A percentile compares a stretch with the other conserved stretches of the same genome.
phyloP scores from a whole-genome alignment of 441 rosid genomes.

The Geranium incanum region DNA sequence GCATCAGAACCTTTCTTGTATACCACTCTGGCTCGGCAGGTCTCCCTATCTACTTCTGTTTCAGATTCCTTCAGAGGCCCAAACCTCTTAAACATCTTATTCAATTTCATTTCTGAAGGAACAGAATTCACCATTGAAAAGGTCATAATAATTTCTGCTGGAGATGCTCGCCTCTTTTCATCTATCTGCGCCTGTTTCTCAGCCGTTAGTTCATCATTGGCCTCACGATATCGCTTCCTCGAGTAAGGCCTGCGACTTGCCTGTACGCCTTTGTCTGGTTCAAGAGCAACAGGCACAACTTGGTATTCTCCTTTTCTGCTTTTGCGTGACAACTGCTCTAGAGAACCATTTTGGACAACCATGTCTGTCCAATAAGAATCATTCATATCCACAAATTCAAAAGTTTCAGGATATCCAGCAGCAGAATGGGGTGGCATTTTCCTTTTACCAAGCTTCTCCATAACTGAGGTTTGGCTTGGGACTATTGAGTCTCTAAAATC shows the following conservation, averaged over 20 bases:
- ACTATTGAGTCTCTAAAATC: slow-evolving; percentile 61
- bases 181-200: slow-evolving; percentile 51
- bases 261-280: slow-evolving; percentile 35
- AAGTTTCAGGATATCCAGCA: slow-evolving; percentile 50
- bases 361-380: slow-evolving; percentile 97
- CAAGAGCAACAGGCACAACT: slow-evolving; percentile 42
- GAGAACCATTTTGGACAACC: slow-evolving; percentile 75
- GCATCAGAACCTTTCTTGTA: slow-evolving; percentile 76
- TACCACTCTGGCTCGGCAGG: slow-evolving; percentile 81
- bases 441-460: slow-evolving; percentile 45
- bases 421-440: slow-evolving; percentile 30
- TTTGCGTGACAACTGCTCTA: slow-evolving; percentile 54
- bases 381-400: slow-evolving; percentile 85
- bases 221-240: slow-evolving; percentile 54
- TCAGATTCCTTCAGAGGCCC: slow-evolving; percentile 74
- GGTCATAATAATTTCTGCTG: slow-evolving; percentile 81
- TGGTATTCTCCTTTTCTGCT: slow-evolving; percentile 36
- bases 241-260: slow-evolving; percentile 49
- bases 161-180: slow-evolving; percentile 41
- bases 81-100: slow-evolving; percentile 76
- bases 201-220: slow-evolving; percentile 26
- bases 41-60: slow-evolving; percentile 69
- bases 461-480: slow-evolving; percentile 27
- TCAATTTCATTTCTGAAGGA: slow-evolving; percentile 70
- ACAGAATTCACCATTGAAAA: slow-evolving; percentile 61